Conservation (phyloP, 495 filamentous ascomycete genomes). For the Endocarpon pusillum region DNA sequence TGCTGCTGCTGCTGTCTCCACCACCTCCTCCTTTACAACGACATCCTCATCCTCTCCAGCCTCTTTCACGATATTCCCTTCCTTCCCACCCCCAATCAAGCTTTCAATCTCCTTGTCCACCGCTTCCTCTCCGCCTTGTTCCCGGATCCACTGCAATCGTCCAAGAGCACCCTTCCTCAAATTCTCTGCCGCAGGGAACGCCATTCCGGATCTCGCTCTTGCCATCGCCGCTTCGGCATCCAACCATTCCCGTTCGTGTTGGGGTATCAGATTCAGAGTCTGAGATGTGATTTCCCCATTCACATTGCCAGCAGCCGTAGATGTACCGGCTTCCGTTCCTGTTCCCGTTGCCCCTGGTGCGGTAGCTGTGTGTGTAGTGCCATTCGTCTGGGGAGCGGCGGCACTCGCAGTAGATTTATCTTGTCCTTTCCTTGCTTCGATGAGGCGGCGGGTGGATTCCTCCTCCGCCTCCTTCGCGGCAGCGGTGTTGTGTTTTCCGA, state of each 20-base stretch:
- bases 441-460: conserved; percentile 4
- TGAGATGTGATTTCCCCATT: conserved; percentile 20
- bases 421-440: conserved; percentile 3
- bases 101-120: conserved; percentile 25
- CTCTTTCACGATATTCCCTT: conserved; percentile 8
- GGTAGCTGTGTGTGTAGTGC: conserved; percentile 3
- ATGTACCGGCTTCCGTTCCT: conserved; percentile 13
- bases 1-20: neutral
- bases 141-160: conserved; percentile 24
- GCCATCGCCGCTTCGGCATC: conserved; percentile 27
- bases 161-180: conserved; percentile 33
- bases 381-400: conserved; percentile 2
- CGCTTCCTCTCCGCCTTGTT: conserved; percentile 16
- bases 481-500: conserved; percentile 31
- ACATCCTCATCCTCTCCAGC: conserved; percentile 23
- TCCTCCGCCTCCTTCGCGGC: conserved; percentile 28
- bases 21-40: conserved; percentile 11
- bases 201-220: conserved; percentile 28
- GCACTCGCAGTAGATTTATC: conserved; percentile 4
- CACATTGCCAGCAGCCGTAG: too few relatives aligned
- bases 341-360: conserved; percentile 19
- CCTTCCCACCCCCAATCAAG: conserved; percentile 12
- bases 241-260: conserved; percentile 28
- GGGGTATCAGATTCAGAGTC: conserved; percentile 24
- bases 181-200: conserved; percentile 30